Base-by-base conservation (phyloP, 805 yeast genomes). In the Naumovozyma dairenensis region DNA sequence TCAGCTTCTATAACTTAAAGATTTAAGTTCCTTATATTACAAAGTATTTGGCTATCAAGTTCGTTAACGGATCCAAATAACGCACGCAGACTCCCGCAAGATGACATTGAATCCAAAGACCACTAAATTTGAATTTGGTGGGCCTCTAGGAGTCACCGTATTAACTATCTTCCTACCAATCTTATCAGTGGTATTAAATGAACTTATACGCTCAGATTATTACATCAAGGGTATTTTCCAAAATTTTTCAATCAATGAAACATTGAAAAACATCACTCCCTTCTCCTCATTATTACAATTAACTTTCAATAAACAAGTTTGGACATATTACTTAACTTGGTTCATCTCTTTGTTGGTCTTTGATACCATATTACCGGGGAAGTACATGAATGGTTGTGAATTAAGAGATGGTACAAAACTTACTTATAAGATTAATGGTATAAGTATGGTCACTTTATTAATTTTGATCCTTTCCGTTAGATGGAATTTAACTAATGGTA, bases 341-440 rank as follows among this genome's bases (percentile, higher is more conserved):
- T 80, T 85, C 48, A 65, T 66, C 36, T 67, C 66, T 0, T 64
- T 92, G 33, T 78, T 74, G 4, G 38, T 70, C 0, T 60, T 84
- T 28, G 96, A 84, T 54, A 48, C 70, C 10, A 46, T 77, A 3
- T 60, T 82, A 21, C 87, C 89, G 9, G 94, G 89, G 1, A 68
- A 62, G 37, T 57, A 52, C 16, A 59, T 74, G 45, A 53, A 70
- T 21, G 98, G 98, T 17, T 74, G 77, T 8, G 58, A 54, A 36
- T 62, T 89, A 37, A 69, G 96, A 49, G 94, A 86, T 55, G 92
- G 92, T 2, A 67, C 82, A 1, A 57, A 58, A 31, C 66, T 89
- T 40, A 51, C 55, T 14, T 89, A 89, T 62, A 77, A 80, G 50
- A 81, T 92, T 62, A 89, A 92, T 53, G 97, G 97, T 9, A 56